Base-by-base conservation (phyloP, 257 asterid genomes). In the Coffea eugenioides region DNA sequence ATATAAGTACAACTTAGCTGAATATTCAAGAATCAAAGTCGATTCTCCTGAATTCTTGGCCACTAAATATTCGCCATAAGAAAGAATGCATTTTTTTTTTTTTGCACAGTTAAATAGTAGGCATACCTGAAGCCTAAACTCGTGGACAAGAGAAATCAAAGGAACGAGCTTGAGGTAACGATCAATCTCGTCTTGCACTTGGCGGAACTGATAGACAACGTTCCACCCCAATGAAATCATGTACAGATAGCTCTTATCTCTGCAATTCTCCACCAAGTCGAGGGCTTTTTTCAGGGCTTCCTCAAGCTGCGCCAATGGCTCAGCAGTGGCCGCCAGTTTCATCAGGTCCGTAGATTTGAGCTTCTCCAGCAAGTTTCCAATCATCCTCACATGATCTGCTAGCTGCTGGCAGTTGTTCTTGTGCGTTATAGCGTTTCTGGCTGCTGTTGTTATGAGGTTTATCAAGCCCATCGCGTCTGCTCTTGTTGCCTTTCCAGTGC, bases 161-260 rank as follows among this genome's bases (percentile, higher is more conserved):
- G 81, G 81, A 9, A 76, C 54, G 48, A 76, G 66, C 77, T 88
- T 90, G 89, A 93, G 82, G 69, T 92, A 93, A 18, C 88, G 90
- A 87, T 92, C 98, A 72, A 93, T 93, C 81, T 93, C 98, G 43
- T 88, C 89, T 76, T 92, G 98, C 20, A 96, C 89, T 80, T 87
- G 85, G 76, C 97, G 85, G 78, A 93, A 93, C 84, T 92, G 98
- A 71, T 93, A 93, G 8, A 93, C 95, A 45, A 93, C 91, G 83
- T 86, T 90, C 97, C 98, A 93, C 2, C 97, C 98, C 96, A 93
- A 90, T 0, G 98, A 96, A 88, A 93, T 84, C 79, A 93, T 54
- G 77, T 93, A 93, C 78, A 93, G 80, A 46, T 87, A 92, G 89
- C 98, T 93, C 80, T 89, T 85, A 12, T 93, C 97, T 75, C 90